These are phyloP conservation scores for Bonnemaisonia californica DNA, from an alignment of 31 red algal species.

Conservation along the genomic window DNA sequence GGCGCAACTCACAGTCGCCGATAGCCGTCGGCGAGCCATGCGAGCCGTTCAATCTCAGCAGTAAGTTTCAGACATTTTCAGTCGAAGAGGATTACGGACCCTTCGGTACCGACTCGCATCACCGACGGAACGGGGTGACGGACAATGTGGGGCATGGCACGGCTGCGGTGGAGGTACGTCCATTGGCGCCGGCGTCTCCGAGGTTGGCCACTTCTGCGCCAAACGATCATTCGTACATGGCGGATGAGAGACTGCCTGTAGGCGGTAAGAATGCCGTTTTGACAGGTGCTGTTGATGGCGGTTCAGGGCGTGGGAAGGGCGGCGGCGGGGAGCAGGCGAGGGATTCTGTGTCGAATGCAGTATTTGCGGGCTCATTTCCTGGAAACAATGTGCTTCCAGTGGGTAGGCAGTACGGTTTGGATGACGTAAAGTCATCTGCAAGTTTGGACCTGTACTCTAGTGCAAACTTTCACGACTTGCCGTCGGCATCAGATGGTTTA, in stretches of 20 bases:
- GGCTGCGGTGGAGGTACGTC: no score
- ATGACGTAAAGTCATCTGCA: neutral
- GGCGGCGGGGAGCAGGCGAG: neutral
- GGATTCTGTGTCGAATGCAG: neutral
- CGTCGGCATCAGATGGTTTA: no score
- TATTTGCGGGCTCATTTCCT: neutral
- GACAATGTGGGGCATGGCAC: no score
- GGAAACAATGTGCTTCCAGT: neutral
- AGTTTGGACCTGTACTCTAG: neutral
- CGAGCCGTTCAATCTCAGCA: neutral
- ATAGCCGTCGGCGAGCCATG: no score
- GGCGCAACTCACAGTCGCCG: no score
- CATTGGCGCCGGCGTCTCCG: no score
- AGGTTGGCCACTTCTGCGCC: constrained; percentile 38
- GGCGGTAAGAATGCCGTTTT: no score
- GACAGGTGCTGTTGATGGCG: neutral
- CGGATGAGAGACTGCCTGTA: no score
- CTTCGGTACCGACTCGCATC: no score
- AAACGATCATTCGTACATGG: constrained; percentile 23
- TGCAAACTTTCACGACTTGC: neutral
- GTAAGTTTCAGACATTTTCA: neutral
- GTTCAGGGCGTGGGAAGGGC: neutral
- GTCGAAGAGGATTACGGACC: neutral
- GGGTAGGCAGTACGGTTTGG: neutral
- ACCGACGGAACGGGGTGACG: no score